Evolutionary conservation across 2,329 filamentous ascomycete genomes (phyloP).

Genomic region (Xylaria sp.): DNA sequence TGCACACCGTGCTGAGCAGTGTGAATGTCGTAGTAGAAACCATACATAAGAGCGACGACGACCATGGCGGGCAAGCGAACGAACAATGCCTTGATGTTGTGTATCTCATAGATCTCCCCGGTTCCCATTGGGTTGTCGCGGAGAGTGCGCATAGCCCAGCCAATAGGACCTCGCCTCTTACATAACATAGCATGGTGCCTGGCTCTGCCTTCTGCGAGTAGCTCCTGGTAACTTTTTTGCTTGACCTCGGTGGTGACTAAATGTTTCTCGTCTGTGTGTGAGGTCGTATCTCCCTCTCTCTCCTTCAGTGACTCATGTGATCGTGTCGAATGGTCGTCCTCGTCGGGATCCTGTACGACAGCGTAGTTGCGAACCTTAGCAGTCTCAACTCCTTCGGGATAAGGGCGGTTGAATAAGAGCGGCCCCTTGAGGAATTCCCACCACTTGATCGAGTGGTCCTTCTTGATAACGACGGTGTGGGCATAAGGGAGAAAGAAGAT

Average conservation of each 20-base stretch:
- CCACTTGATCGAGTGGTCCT: conserved; percentile 72
- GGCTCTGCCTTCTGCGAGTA: conserved; percentile 66
- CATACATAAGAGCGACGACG: conserved; percentile 73
- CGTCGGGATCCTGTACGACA: conserved; percentile 72
- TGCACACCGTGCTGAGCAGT: conserved; percentile 75
- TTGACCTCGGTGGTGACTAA: conserved; percentile 60
- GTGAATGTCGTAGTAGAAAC: conserved; percentile 85
- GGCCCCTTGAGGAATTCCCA: conserved; percentile 72
- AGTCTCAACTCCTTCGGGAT: conserved; percentile 62
- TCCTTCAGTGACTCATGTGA: conserved; percentile 34
- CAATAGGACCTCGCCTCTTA: conserved; percentile 73
- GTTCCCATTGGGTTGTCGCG: conserved; percentile 78
- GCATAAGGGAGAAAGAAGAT: conserved; percentile 81
- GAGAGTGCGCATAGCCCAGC: conserved; percentile 83
- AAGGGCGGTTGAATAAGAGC: conserved; percentile 69
- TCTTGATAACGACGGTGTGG: conserved; percentile 74
- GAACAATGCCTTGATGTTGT: conserved; percentile 72
- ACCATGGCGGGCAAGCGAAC: conserved; percentile 77
- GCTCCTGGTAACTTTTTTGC: conserved; percentile 70
- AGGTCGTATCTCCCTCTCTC: conserved; percentile 41
- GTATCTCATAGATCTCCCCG: conserved; percentile 78
- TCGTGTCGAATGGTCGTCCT: conserved; percentile 51
- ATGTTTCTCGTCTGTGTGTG: conserved; percentile 55
- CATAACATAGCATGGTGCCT: conserved; percentile 72
- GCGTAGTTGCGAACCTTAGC: conserved; percentile 79